These are phyloP conservation scores for Oryza rufipogon DNA, from an alignment of 176 grass and related monocot species.

Conservation along the genomic window DNA sequence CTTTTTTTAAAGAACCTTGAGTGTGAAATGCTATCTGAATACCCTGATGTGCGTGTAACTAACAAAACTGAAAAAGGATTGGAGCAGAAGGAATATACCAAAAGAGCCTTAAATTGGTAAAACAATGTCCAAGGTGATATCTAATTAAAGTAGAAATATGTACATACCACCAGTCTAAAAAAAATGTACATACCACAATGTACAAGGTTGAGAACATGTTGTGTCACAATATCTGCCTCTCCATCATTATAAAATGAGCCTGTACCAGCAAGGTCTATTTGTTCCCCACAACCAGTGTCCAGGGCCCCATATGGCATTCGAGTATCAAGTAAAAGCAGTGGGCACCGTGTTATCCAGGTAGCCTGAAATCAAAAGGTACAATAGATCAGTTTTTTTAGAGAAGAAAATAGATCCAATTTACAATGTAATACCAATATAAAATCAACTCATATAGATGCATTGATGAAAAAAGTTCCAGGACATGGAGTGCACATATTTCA, in stretches of 20 bases:
- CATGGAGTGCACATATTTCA: background rate
- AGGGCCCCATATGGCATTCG: slow-evolving; percentile 79
- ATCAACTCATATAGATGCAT: slow-evolving; percentile 19
- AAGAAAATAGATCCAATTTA: slow-evolving; percentile 5
- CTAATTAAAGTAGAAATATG: slow-evolving; percentile 32
- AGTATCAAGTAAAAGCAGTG: slow-evolving; percentile 88
- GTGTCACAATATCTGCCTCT: slow-evolving; percentile 88
- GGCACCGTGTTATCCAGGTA: slow-evolving; percentile 84
- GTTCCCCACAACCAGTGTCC: slow-evolving; percentile 72
- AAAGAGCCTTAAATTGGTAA: background rate
- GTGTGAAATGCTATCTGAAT: slow-evolving; percentile 8
- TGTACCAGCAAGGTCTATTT: slow-evolving; percentile 86
- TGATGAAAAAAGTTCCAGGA: slow-evolving; percentile 16
- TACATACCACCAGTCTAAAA: slow-evolving; percentile 47
- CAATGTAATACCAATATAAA: slow-evolving; percentile 28
- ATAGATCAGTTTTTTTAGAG: background rate
- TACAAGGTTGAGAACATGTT: slow-evolving; percentile 92
- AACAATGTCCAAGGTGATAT: background rate
- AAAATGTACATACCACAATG: slow-evolving; percentile 65
- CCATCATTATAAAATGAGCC: slow-evolving; percentile 96
- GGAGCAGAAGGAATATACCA: background rate
- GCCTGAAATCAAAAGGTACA: slow-evolving; percentile 54
- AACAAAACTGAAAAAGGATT: slow-evolving; percentile 26
- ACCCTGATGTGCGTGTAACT: background rate
- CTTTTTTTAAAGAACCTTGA: background rate